Percentiles rank a stretch among this genome's conserved stretches.
These are phyloP conservation scores for Russula sp. DNA, from an alignment of 768 basidiomycete species.

Conservation along the genomic window DNA sequence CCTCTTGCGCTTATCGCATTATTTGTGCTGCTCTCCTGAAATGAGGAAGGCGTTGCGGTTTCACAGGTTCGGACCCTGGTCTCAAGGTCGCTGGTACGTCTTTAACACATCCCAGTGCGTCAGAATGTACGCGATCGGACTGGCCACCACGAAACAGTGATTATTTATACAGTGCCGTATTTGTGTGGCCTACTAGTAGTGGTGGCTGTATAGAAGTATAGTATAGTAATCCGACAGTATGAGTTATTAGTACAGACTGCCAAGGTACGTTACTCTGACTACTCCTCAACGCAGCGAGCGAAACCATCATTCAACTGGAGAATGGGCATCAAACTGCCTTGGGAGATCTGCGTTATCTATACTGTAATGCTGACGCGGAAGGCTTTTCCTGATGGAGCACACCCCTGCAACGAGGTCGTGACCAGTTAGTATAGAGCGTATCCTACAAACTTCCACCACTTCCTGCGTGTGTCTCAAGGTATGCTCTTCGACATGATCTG, in stretches of 20 bases:
- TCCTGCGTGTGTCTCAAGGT: constrained; percentile 46
- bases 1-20: too few species aligned
- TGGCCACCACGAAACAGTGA: not conserved
- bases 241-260: not conserved
- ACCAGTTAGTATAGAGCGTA: constrained; percentile 25
- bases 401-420: too few species aligned
- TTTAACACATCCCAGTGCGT: too few species aligned
- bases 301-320: constrained; percentile 5
- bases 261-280: not conserved
- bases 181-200: not conserved
- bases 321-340: constrained; percentile 21
- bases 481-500: constrained; percentile 46
- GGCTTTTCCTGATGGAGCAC: too few species aligned
- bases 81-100: too few species aligned
- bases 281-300: not conserved
- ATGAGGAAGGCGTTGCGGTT: too few species aligned
- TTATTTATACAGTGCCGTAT: not conserved
- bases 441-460: constrained; percentile 61
- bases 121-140: too few species aligned
- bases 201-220: not conserved
- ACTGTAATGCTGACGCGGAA: too few species aligned
- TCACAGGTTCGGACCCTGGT: too few species aligned
- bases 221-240: not conserved
- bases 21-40: too few species aligned
- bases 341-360: constrained; percentile 1